These are phyloP conservation scores for Neurospora cerealis DNA, from an alignment of 495 filamentous ascomycete genomes.

Conservation along the genomic window DNA sequence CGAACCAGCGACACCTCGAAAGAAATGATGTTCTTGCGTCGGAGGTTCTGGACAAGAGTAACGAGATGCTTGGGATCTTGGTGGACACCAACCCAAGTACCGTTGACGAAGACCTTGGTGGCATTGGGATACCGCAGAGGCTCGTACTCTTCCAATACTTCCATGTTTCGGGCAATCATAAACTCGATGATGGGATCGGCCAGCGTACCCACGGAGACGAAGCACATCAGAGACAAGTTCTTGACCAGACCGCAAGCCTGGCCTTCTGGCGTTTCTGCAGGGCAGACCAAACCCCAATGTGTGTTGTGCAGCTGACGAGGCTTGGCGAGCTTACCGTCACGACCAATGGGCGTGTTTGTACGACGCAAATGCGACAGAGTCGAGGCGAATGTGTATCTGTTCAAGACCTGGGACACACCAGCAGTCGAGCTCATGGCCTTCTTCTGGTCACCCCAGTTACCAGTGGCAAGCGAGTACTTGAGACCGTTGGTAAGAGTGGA, in stretches of 20 bases:
- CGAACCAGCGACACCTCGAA: constrained; percentile 87
- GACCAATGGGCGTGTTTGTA: constrained; percentile 94
- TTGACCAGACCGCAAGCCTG: constrained; percentile 98
- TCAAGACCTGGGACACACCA: constrained; percentile 95
- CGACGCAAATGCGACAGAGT: constrained; percentile 91
- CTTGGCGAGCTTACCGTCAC: constrained; percentile 97
- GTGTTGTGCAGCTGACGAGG: constrained; percentile 97
- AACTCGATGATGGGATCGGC: constrained; percentile 87
- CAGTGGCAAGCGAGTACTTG: constrained; percentile 95
- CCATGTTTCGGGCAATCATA: constrained; percentile 90
- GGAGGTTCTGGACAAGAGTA: constrained; percentile 61
- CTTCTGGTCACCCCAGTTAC: constrained; percentile 99
- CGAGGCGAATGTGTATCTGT: constrained; percentile 94
- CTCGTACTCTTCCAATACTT: constrained; percentile 92
- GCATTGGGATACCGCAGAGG: constrained; percentile 78
- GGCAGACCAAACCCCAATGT: constrained; percentile 96
- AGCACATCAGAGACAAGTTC: constrained; percentile 96
- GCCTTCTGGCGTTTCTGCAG: constrained; percentile 95
- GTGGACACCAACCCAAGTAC: constrained; percentile 92
- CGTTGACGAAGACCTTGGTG: constrained; percentile 96
- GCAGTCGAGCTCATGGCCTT: constrained; percentile 90
- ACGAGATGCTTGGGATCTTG: constrained; percentile 74
- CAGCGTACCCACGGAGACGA: constrained; percentile 86
- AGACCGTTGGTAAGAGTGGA: constrained; percentile 83
- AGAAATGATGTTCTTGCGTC: constrained; percentile 66